phyloP scores from a whole-genome alignment of 352 stramenopile species.

The Elongisporangium senticosum region DNA sequence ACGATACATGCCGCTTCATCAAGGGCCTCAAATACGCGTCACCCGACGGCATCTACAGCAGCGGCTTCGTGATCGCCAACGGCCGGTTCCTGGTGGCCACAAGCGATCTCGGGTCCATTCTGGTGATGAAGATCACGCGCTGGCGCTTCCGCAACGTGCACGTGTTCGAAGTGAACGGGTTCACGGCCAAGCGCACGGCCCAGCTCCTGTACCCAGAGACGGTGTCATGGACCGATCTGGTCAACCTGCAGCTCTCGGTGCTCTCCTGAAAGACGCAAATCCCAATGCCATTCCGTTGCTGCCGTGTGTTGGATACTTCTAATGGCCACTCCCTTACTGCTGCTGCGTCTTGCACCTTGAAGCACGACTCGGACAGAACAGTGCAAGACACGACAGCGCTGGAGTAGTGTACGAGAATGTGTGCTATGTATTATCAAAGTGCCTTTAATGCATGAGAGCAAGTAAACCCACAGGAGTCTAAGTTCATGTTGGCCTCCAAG shows the following conservation, averaged over 20 bases:
- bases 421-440: too few relatives aligned
- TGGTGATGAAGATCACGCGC: slow-evolving; percentile 27
- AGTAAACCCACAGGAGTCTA: too few relatives aligned
- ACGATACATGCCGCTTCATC: slow-evolving; percentile 45
- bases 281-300: too few relatives aligned
- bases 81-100: slow-evolving; percentile 35
- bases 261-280: slow-evolving; percentile 8
- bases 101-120: slow-evolving; percentile 25
- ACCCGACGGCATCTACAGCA: slow-evolving; percentile 36
- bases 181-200: slow-evolving; percentile 29
- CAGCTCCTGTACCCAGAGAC: slow-evolving; percentile 33
- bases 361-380: too few relatives aligned
- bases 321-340: too few relatives aligned
- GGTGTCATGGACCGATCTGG: slow-evolving; percentile 26
- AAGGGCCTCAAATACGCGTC: slow-evolving; percentile 42
- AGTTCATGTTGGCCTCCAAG: too few relatives aligned
- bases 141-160: slow-evolving; percentile 29
- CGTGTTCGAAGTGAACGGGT: slow-evolving; percentile 34
- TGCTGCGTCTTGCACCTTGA: too few relatives aligned
- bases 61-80: slow-evolving; percentile 39
- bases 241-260: slow-evolving; percentile 32
- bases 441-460: too few relatives aligned
- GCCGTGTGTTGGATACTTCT: too few relatives aligned
- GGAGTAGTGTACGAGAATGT: too few relatives aligned
- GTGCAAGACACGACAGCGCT: too few relatives aligned